phyloP scores from a whole-genome alignment of 768 basidiomycete species.

The Serendipita vermifera region DNA sequence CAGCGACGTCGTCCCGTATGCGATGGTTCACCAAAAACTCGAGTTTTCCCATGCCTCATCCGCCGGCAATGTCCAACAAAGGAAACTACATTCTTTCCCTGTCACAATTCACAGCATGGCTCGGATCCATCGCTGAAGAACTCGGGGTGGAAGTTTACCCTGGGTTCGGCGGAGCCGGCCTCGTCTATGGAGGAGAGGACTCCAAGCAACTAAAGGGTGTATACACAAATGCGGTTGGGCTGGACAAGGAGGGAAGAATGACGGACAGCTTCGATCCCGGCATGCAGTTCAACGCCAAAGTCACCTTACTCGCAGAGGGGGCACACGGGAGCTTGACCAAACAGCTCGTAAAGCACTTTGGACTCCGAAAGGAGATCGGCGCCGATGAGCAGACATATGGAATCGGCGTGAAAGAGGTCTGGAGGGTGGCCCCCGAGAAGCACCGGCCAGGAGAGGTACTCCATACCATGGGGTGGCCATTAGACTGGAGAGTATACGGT shows the following conservation, averaged over 20 bases:
- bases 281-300: conserved; percentile 87
- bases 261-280: conserved; percentile 91
- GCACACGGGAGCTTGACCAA: conserved; percentile 89
- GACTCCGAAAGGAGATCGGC: conserved; percentile 45
- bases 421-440: conserved; percentile 59
- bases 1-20: conserved; percentile 71
- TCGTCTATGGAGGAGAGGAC: conserved; percentile 35
- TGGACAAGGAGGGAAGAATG: conserved; percentile 58
- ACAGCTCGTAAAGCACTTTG: conserved; percentile 57
- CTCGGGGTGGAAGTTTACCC: conserved; percentile 92
- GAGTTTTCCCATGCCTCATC: conserved; percentile 80
- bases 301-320: conserved; percentile 88
- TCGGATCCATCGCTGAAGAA: conserved; percentile 72
- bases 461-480: conserved; percentile 90
- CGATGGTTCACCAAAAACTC: conserved; percentile 59
- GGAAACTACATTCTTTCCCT: conserved; percentile 90
- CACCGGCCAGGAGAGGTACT: conserved; percentile 66
- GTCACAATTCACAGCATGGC: conserved; percentile 80
- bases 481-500: conserved; percentile 73
- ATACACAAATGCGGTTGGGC: conserved; percentile 85
- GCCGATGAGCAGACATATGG: conserved; percentile 88
- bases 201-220: conserved; percentile 56
- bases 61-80: conserved; percentile 91
- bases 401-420: conserved; percentile 93
- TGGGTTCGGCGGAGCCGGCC: conserved; percentile 83